Evolutionary conservation across 148 eudicot genomes (phyloP).

Genomic region (Cornus controversa): DNA sequence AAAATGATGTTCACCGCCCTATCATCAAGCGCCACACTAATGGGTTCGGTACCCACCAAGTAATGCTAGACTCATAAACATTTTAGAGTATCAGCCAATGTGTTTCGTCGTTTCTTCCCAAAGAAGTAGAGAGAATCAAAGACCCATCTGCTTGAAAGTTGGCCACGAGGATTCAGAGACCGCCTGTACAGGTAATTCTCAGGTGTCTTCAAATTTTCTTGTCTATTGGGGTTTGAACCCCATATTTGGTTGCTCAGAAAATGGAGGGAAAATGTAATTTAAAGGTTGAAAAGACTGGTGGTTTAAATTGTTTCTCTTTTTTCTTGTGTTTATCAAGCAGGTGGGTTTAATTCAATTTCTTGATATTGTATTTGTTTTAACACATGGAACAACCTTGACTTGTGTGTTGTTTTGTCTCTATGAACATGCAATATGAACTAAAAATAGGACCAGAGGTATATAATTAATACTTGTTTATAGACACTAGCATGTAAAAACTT

Average conservation of each 20-base stretch:
- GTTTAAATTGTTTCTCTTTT: no score
- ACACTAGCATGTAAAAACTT: background rate
- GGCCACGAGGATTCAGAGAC: conserved; percentile 64
- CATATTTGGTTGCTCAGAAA: background rate
- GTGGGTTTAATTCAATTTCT: no score
- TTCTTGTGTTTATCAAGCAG: no score
- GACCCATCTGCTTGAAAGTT: conserved; percentile 74
- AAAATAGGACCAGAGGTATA: background rate
- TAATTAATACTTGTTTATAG: background rate
- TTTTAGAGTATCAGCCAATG: conserved; percentile 33
- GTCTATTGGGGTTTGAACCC: background rate
- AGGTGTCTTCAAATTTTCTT: background rate
- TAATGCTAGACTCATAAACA: conserved; percentile 5
- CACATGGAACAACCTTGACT: background rate
- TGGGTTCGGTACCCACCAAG: background rate
- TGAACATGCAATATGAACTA: background rate
- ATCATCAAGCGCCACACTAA: background rate
- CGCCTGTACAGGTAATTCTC: conserved; percentile 63
- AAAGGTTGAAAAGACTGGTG: no score
- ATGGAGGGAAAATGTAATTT: background rate
- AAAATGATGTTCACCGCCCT: conserved; percentile 1
- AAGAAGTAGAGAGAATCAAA: conserved; percentile 51
- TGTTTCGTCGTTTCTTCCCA: conserved; percentile 74
- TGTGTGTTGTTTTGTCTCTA: background rate
- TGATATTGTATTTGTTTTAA: no score